These are phyloP conservation scores for Scheffersomyces lignosus DNA, from an alignment of 805 yeast genomes.

Conservation along the genomic window DNA sequence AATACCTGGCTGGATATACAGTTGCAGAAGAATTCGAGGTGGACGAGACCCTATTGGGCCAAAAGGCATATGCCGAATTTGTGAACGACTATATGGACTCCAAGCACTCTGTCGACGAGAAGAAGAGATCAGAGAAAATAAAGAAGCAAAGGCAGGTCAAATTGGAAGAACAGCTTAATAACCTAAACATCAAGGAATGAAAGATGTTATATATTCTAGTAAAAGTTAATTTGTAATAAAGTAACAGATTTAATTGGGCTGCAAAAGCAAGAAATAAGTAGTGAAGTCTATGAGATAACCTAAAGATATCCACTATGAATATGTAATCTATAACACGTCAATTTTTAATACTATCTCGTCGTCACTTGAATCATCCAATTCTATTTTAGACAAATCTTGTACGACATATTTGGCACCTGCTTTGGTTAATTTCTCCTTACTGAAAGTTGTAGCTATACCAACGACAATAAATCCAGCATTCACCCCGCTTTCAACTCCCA, in stretches of 20 bases:
- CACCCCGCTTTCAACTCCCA: constrained; percentile 18
- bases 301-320: constrained; percentile 1
- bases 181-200: constrained; percentile 17
- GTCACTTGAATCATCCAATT: neutral
- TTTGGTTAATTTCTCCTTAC: constrained; percentile 10
- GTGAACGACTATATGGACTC: constrained; percentile 12
- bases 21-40: constrained; percentile 4
- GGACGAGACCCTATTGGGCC: constrained; percentile 6
- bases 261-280: no score
- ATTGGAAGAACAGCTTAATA: constrained; percentile 31
- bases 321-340: neutral
- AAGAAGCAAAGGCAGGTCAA: constrained; percentile 40
- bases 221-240: constrained; percentile 1
- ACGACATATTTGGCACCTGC: constrained; percentile 19
- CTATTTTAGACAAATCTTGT: constrained; percentile 14
- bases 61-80: constrained; percentile 7
- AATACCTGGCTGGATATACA: constrained; percentile 5
- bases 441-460: constrained; percentile 19
- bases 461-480: constrained; percentile 17
- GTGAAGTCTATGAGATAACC: neutral
- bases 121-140: constrained; percentile 34
- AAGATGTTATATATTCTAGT: neutral
- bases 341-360: neutral
- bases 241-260: no score
- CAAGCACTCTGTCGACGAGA: constrained; percentile 24